Base-by-base conservation (phyloP, 768 basidiomycete species). In the Cubamyces lactineus region DNA sequence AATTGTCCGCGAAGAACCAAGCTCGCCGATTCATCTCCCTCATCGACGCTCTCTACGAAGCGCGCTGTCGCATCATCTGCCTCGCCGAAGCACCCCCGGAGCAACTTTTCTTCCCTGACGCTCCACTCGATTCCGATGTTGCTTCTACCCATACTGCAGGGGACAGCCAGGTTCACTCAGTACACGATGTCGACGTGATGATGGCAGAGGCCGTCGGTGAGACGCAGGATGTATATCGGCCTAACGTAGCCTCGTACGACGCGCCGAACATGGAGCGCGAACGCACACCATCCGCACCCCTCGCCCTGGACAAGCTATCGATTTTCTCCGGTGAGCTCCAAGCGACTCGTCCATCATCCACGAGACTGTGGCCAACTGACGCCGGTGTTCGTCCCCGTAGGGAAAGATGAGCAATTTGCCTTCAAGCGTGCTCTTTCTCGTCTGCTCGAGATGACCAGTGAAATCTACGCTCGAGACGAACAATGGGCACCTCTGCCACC, bases 401-500 rank as follows among this genome's bases (percentile, higher is more conserved):
- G 82, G 16, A 77, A 86, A 69, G 86, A 86, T 66, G 85, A 87
- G 70, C 79, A 82, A 39, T 86, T 86, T 67, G 83, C 84, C 1
- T 86, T 81, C 77, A 84, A 83, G 73, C 80, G 85, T 42, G 86
- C 85, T 1, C 78, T 86, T 19, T 86, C 84, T 15, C 76, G 84
- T 24, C 72, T 86, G 19, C 72, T 80, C 59, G 84, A 87, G 71
- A 86, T 86, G 82, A 82, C 82, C 17, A 78, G 78, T 62, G 69
- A 71, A 47, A 62, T 53, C 19, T 80, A 81, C 67, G 66, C 67
- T 39, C 61, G 55, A 19, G 62, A 73, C 24, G 73, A 73, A 50
- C 56, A 52, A 9, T 80, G 80, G 79, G 62, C 66, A 3, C 80
- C 79, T 12, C 72, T 80, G 4, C 71, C 76, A 3, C 55, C 57